These are phyloP conservation scores for Haplographium delicatum DNA, from an alignment of 495 filamentous ascomycete genomes.

Conservation along the genomic window DNA sequence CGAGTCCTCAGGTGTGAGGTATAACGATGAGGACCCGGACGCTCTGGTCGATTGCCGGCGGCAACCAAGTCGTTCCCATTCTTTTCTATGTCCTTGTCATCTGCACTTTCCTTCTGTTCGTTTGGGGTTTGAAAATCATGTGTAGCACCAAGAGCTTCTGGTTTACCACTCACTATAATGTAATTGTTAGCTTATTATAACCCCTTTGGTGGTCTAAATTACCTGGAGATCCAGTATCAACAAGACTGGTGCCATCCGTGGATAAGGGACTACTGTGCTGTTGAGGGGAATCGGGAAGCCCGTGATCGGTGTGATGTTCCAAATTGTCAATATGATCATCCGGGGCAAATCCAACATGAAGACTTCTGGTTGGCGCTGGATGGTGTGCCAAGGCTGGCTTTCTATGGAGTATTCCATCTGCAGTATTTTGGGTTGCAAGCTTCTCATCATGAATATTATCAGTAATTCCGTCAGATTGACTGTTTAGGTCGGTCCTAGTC, in stretches of 20 bases:
- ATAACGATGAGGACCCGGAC: conserved; percentile 32
- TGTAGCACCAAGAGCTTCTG: no score
- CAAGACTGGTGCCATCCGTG: background rate
- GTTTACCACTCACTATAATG: background rate
- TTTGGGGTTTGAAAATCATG: no score
- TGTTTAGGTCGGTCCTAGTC: conserved; percentile 4
- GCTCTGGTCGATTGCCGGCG: background rate
- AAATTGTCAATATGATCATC: conserved; percentile 19
- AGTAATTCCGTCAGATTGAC: conserved; percentile 2
- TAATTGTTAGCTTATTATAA: background rate
- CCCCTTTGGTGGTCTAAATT: background rate
- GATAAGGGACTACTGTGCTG: background rate
- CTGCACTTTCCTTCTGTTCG: no score
- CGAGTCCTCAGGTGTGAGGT: conserved; percentile 52
- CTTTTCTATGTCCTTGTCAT: conserved; percentile 20
- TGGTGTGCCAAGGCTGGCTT: conserved; percentile 1
- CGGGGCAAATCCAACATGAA: conserved; percentile 55
- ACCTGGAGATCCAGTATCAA: background rate
- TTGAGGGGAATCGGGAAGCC: background rate
- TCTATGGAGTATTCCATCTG: conserved; percentile 2
- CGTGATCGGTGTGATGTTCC: conserved; percentile 1
- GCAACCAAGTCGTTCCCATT: conserved; percentile 10
- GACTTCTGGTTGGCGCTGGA: conserved; percentile 20
- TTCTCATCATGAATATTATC: conserved; percentile 6
- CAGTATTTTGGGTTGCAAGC: background rate